Percentiles rank a stretch among this genome's conserved stretches.
phyloP scores from a whole-genome alignment of 2,329 filamentous ascomycete genomes.

The Monilinia fructigena region DNA sequence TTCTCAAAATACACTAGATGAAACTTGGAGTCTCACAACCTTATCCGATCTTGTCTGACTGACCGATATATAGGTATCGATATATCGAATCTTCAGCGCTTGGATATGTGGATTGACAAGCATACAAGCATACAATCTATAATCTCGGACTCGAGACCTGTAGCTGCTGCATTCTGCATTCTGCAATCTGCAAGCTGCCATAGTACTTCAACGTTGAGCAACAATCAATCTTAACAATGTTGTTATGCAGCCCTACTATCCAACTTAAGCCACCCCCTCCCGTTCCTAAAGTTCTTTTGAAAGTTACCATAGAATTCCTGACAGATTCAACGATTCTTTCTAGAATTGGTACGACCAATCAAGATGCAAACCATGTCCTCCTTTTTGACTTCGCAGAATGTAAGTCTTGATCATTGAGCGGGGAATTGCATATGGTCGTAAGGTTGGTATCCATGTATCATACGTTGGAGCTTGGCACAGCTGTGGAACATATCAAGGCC shows the following conservation, averaged over 20 bases:
- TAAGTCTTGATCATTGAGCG: conserved; percentile 15
- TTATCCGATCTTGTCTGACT: conserved; percentile 28
- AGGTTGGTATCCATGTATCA: conserved; percentile 21
- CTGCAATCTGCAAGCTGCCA: conserved; percentile 23
- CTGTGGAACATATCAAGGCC: conserved; percentile 22
- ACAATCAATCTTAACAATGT: conserved; percentile 19
- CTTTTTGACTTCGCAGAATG: conserved; percentile 12
- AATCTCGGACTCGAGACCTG: conserved; percentile 1
- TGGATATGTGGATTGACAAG: conserved; percentile 9
- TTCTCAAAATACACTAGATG: conserved; percentile 15
- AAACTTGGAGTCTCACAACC: conserved; percentile 24
- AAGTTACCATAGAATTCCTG: conserved; percentile 2
- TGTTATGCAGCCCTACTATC: conserved; percentile 21
- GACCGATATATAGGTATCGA: not conserved
- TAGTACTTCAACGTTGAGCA: conserved; percentile 13
- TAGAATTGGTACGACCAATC: conserved; percentile 6
- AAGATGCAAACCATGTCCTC: not conserved
- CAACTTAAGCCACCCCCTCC: not conserved
- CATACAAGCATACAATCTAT: conserved; percentile 7
- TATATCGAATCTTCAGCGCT: conserved; percentile 23
- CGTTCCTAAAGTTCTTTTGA: not conserved
- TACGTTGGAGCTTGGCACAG: conserved; percentile 24
- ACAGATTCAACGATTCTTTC: conserved; percentile 12
- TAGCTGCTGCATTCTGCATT: not conserved
- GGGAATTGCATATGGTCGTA: conserved; percentile 18